These are phyloP conservation scores for Mimosa bimucronata DNA, from an alignment of 306 rosid genomes.

Conservation along the genomic window DNA sequence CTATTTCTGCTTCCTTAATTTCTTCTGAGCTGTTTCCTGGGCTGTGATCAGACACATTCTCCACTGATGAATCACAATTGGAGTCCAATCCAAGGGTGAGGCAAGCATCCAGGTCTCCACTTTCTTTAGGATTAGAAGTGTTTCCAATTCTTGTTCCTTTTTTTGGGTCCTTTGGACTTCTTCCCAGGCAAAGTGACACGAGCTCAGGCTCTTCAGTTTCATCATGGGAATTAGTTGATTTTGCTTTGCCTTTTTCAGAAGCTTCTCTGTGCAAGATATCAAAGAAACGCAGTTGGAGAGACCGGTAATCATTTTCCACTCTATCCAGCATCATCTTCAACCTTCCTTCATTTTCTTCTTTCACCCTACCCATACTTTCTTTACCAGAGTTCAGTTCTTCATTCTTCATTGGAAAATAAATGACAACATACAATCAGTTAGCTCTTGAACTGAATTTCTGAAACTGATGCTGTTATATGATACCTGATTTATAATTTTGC, in stretches of 20 bases:
- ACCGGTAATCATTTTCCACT: slow-evolving; percentile 57
- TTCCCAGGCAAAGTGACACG: slow-evolving; percentile 69
- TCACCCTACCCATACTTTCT: slow-evolving; percentile 66
- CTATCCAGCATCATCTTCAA: slow-evolving; percentile 53
- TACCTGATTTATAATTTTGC: not conserved
- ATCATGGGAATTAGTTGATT: slow-evolving; percentile 32
- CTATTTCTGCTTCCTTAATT: slow-evolving; percentile 45
- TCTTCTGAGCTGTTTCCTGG: slow-evolving; percentile 53
- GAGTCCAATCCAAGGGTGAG: slow-evolving; percentile 55
- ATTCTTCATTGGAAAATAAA: slow-evolving; percentile 39
- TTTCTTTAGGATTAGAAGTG: slow-evolving; percentile 20
- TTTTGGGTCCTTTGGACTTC: slow-evolving; percentile 38
- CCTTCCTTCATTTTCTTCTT: slow-evolving; percentile 64
- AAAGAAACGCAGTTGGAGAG: slow-evolving; percentile 56
- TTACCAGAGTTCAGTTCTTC: slow-evolving; percentile 54
- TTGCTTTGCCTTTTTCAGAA: slow-evolving; percentile 2
- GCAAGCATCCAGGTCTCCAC: slow-evolving; percentile 43
- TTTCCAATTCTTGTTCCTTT: slow-evolving; percentile 31
- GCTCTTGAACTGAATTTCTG: not conserved
- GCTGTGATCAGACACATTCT: slow-evolving; percentile 36
- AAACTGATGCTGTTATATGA: not conserved
- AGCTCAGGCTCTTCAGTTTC: slow-evolving; percentile 51
- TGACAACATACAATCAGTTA: not conserved
- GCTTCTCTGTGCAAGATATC: slow-evolving; percentile 46
- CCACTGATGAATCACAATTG: slow-evolving; percentile 35